Evolutionary conservation across 345 rosid species (phyloP).

Genomic region (Salix purpurea): DNA sequence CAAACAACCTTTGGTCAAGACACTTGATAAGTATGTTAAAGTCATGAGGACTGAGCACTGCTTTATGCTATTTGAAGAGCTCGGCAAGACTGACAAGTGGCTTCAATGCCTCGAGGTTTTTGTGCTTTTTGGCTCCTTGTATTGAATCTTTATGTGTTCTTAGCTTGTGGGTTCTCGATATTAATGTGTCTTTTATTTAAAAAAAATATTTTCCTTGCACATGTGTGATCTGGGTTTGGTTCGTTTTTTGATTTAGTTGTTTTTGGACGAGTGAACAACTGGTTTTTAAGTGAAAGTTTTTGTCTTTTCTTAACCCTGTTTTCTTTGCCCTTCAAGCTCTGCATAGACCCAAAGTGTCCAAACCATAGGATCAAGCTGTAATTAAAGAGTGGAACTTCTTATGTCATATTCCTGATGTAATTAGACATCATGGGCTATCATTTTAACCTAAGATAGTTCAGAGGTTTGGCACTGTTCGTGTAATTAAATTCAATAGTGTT

Average conservation of each 20-base stretch:
- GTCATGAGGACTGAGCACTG: slow-evolving; percentile 74
- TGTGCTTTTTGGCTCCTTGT: background rate
- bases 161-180: background rate
- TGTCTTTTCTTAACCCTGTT: background rate
- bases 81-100: slow-evolving; percentile 79
- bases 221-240: background rate
- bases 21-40: slow-evolving; percentile 62
- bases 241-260: background rate
- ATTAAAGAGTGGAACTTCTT: background rate
- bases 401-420: background rate
- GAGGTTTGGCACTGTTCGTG: background rate
- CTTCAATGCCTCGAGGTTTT: slow-evolving; percentile 84
- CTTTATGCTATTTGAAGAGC: slow-evolving; percentile 85
- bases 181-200: background rate
- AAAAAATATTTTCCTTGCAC: background rate
- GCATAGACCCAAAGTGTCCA: background rate
- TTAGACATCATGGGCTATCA: background rate
- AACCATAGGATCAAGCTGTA: background rate
- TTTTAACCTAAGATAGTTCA: background rate
- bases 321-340: background rate
- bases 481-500: too few relatives aligned
- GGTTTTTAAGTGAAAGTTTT: background rate
- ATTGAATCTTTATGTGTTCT: background rate
- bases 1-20: slow-evolving; percentile 62
- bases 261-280: background rate